A percentile compares a stretch with the other conserved stretches of the same genome.
phyloP scores from a whole-genome alignment of 1,139 yeast genomes.

The Pichia sp. region DNA sequence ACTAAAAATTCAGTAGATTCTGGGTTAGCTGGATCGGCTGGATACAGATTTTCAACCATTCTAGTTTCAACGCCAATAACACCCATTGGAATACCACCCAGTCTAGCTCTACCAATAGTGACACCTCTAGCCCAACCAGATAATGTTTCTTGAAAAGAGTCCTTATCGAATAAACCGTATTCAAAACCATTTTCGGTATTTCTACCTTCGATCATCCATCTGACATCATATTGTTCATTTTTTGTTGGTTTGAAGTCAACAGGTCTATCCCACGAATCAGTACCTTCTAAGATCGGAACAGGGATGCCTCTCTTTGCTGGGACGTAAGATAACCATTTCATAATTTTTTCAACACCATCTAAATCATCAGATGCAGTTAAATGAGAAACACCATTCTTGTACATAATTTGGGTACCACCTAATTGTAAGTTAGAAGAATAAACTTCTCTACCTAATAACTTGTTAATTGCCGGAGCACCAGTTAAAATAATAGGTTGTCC shows the following conservation, averaged over 20 bases:
- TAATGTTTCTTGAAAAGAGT: slow-evolving; percentile 93
- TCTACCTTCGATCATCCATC: slow-evolving; percentile 92
- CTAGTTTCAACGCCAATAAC: slow-evolving; percentile 94
- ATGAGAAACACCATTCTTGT: slow-evolving; percentile 95
- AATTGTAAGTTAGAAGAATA: slow-evolving; percentile 93
- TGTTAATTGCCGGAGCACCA: slow-evolving; percentile 98
- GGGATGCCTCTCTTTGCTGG: slow-evolving; percentile 90
- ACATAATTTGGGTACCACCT: slow-evolving; percentile 99
- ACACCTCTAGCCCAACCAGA: slow-evolving; percentile 99
- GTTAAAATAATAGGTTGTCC: slow-evolving; percentile 98
- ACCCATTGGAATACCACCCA: slow-evolving; percentile 98
- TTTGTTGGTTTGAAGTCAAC: slow-evolving; percentile 73
- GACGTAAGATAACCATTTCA: slow-evolving; percentile 94
- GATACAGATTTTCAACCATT: slow-evolving; percentile 77
- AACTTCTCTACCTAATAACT: slow-evolving; percentile 92
- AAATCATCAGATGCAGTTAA: slow-evolving; percentile 92
- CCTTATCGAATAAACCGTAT: slow-evolving; percentile 83
- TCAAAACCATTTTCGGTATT: slow-evolving; percentile 66
- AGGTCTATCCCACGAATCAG: slow-evolving; percentile 90
- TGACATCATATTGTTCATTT: slow-evolving; percentile 77
- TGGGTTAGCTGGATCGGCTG: slow-evolving; percentile 98
- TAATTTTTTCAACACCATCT: slow-evolving; percentile 91
- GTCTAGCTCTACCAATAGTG: slow-evolving; percentile 96
- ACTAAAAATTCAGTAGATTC: slow-evolving; percentile 80
- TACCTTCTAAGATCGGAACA: slow-evolving; percentile 79